Percentiles rank a stretch among this genome's conserved stretches.
phyloP scores from a whole-genome alignment of 2,329 filamentous ascomycete genomes.

The Bimuria novae-zelandiae region DNA sequence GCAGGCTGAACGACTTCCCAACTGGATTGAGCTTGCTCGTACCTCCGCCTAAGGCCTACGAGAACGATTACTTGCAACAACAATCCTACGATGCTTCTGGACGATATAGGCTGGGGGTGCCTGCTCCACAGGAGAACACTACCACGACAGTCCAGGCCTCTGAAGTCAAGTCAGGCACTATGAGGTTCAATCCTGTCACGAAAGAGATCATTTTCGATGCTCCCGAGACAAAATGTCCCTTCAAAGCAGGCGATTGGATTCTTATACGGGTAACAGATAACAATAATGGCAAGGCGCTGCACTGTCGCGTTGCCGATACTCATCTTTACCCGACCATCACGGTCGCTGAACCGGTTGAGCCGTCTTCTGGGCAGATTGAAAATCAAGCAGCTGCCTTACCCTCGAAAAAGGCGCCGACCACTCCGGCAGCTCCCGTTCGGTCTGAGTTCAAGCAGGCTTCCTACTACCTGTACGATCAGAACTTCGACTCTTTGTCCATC shows the following conservation, averaged over 20 bases:
- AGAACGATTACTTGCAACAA: conserved; percentile 18
- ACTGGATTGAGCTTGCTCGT: conserved; percentile 61
- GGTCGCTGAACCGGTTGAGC: conserved; percentile 30
- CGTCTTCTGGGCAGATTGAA: conserved; percentile 4
- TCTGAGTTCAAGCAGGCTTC: conserved; percentile 37
- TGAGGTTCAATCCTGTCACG: conserved; percentile 42
- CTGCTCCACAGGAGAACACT: neutral
- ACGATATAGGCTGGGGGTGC: neutral
- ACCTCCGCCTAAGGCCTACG: conserved; percentile 43
- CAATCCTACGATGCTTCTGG: conserved; percentile 1
- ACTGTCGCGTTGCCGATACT: conserved; percentile 57
- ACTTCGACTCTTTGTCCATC: conserved; percentile 61
- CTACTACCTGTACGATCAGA: conserved; percentile 56
- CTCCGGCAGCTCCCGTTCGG: neutral
- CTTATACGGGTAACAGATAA: conserved; percentile 38
- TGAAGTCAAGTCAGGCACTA: conserved; percentile 11
- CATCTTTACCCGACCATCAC: conserved; percentile 51
- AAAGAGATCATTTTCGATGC: conserved; percentile 51
- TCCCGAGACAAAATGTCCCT: conserved; percentile 28
- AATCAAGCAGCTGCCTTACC: neutral
- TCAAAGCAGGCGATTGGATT: conserved; percentile 61
- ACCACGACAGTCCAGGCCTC: neutral
- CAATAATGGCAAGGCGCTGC: conserved; percentile 34
- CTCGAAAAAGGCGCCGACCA: neutral
- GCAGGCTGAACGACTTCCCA: conserved; percentile 59